phyloP scores from a whole-genome alignment of 2,329 filamentous ascomycete genomes.

The Cercospora sp. region DNA sequence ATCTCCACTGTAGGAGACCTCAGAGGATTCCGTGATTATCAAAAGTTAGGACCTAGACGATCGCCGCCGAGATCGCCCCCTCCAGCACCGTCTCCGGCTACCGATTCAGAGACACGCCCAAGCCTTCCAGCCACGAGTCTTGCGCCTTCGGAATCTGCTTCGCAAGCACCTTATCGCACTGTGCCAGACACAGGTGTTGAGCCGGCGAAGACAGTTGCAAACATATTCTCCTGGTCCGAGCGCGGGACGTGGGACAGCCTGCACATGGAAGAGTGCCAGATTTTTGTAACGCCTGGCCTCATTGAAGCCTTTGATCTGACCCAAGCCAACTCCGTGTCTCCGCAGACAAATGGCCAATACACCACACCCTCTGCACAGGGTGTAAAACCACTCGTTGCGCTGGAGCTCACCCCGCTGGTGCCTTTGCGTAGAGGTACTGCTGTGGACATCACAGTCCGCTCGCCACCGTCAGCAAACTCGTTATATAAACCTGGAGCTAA shows the following conservation, averaged over 20 bases:
- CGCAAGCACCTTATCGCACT: slow-evolving; percentile 67
- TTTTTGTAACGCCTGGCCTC: slow-evolving; percentile 63
- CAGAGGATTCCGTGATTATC: slow-evolving; percentile 38
- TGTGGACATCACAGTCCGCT: slow-evolving; percentile 90
- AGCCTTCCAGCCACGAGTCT: slow-evolving; percentile 42
- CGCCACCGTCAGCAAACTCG: slow-evolving; percentile 73
- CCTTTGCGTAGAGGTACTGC: slow-evolving; percentile 87
- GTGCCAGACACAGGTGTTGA: slow-evolving; percentile 49
- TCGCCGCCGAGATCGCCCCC: slow-evolving; percentile 26
- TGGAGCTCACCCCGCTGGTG: slow-evolving; percentile 89
- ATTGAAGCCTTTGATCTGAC: slow-evolving; percentile 63
- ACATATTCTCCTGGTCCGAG: slow-evolving; percentile 64
- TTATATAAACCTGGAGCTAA: slow-evolving; percentile 69
- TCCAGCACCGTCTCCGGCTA: slow-evolving; percentile 19
- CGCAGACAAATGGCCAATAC: slow-evolving; percentile 44
- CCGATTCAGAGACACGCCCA: slow-evolving; percentile 20
- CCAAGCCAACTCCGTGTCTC: slow-evolving; percentile 47
- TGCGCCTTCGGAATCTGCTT: slow-evolving; percentile 78
- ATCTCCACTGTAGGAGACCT: slow-evolving; percentile 37
- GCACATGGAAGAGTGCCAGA: slow-evolving; percentile 62
- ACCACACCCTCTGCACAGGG: slow-evolving; percentile 40
- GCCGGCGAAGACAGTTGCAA: slow-evolving; percentile 58
- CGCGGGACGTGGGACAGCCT: slow-evolving; percentile 62
- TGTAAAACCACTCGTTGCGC: slow-evolving; percentile 60
- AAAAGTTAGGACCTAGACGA: slow-evolving; percentile 38